Percentiles rank a stretch among this genome's conserved stretches.
These are phyloP conservation scores for Dryas octopetala DNA, from an alignment of 306 rosid genomes.

Conservation along the genomic window DNA sequence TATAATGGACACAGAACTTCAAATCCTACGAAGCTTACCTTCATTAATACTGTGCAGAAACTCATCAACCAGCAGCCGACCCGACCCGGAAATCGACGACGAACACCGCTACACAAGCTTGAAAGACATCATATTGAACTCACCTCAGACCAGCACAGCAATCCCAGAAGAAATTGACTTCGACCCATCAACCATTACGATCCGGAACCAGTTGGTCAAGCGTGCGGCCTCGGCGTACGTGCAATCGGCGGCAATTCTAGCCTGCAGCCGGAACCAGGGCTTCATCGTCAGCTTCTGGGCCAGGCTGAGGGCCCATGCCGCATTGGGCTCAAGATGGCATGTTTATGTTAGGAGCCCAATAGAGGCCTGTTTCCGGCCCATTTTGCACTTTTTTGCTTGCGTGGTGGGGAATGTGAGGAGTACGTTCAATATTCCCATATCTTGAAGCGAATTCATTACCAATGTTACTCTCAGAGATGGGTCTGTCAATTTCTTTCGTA, in stretches of 20 bases:
- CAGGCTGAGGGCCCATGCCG: conserved; percentile 32
- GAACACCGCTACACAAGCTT: conserved; percentile 60
- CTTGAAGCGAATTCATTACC: background rate
- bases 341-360: conserved; percentile 27
- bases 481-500: background rate
- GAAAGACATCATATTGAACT: conserved; percentile 51
- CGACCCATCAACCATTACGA: conserved; percentile 44
- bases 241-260: conserved; percentile 48
- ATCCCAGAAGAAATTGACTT: conserved; percentile 43
- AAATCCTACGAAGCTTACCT: conserved; percentile 18
- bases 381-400: conserved; percentile 39
- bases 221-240: conserved; percentile 67
- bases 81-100: conserved; percentile 23
- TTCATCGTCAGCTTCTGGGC: conserved; percentile 45
- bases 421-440: background rate
- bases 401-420: conserved; percentile 24
- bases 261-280: conserved; percentile 38
- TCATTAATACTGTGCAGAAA: conserved; percentile 28
- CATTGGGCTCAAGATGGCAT: conserved; percentile 40
- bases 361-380: conserved; percentile 39
- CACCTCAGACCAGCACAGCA: conserved; percentile 28
- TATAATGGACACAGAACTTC: conserved; percentile 41
- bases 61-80: conserved; percentile 20
- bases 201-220: conserved; percentile 57
- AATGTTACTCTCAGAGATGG: background rate